Evolutionary conservation across 2,329 filamentous ascomycete genomes (phyloP), one percentile per base, ranked within the genome.

Genomic region (Paraphaeosphaeria minitans): DNA sequence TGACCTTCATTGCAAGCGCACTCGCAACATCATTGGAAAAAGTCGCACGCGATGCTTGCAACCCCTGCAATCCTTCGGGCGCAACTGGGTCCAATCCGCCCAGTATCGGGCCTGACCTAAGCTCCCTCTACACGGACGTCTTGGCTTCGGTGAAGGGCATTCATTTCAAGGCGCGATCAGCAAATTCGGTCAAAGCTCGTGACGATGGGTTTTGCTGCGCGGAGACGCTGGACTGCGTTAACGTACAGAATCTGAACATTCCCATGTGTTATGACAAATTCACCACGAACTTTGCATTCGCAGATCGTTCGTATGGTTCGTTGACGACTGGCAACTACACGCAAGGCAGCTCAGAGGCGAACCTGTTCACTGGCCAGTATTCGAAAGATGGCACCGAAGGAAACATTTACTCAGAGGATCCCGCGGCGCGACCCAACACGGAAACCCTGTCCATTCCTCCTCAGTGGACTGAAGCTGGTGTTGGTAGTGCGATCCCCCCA

Each of bases 261-360:
- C 78, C 81, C 2, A 81, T 83, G 70, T 83, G 81, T 73, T 83
- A 82, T 71, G 82, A 84, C 67, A 78, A 77, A 55, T 84, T 81
- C 71, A 84, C 82, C 5, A 84, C 82, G 19, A 80, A 83, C 62
- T 83, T 72, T 64, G 77, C 77, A 54, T 79, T 84, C 50, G 69
- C 78, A 2, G 81, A 82, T 58, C 77, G 77, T 35, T 79, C 80
- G 16, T 81, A 75, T 53, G 82, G 82, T 13, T 80, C 77, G 2
- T 69, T 83, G n/a, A 75, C 73, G 1, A 74, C 72, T 0, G 82
- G 81, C 13, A 62, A 77, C 16, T 83, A 82, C 65, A 74, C 62
- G n/a, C 77, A 76, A 3, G 65, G 66, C 9, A 75, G 75, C 24
- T 73, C 75, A 27, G 70, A 57, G 1, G 78, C 77, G n/a, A 80